A percentile compares a stretch with the other conserved stretches of the same genome.
Evolutionary conservation across 768 basidiomycete species (phyloP).

Genomic region (Lactarius hatsudake): DNA sequence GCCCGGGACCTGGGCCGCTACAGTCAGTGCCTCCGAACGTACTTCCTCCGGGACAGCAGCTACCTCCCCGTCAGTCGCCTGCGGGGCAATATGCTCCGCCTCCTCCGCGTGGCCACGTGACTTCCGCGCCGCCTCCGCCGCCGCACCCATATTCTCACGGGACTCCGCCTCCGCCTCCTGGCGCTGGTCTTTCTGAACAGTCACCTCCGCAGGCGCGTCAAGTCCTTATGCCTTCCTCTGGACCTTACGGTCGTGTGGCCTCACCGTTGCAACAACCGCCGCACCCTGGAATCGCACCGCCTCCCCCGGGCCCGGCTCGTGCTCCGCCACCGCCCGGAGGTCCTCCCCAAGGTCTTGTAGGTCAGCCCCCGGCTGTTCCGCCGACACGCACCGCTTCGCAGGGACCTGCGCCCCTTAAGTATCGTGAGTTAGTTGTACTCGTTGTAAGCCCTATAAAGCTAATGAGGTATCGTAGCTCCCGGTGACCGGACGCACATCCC

Average conservation of each 20-base stretch:
- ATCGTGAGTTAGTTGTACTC: conserved; percentile 49
- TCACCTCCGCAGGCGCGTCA: conserved; percentile 33
- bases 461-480: conserved; percentile 49
- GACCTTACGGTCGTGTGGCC: conserved; percentile 33
- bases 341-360: conserved; percentile 11
- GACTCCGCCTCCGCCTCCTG: conserved; percentile 42
- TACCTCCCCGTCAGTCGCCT: conserved; percentile 41
- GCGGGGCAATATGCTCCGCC: conserved; percentile 30
- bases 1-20: neutral
- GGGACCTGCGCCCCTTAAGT: conserved; percentile 41
- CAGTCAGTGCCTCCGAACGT: conserved; percentile 11
- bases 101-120: conserved; percentile 32
- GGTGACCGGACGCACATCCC: conserved; percentile 95
- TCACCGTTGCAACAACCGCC: conserved; percentile 18
- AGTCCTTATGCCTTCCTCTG: conserved; percentile 19
- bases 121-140: conserved; percentile 26
- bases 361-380: conserved; percentile 10
- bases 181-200: conserved; percentile 32
- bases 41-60: conserved; percentile 23
- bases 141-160: conserved; percentile 37
- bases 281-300: conserved; percentile 19
- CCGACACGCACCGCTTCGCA: conserved; percentile 14
- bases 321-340: conserved; percentile 33
- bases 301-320: conserved; percentile 29
- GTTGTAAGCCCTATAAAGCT: conserved; percentile 2